phyloP scores from a whole-genome alignment of 2,329 filamentous ascomycete genomes.

The Bimuria novae-zelandiae region DNA sequence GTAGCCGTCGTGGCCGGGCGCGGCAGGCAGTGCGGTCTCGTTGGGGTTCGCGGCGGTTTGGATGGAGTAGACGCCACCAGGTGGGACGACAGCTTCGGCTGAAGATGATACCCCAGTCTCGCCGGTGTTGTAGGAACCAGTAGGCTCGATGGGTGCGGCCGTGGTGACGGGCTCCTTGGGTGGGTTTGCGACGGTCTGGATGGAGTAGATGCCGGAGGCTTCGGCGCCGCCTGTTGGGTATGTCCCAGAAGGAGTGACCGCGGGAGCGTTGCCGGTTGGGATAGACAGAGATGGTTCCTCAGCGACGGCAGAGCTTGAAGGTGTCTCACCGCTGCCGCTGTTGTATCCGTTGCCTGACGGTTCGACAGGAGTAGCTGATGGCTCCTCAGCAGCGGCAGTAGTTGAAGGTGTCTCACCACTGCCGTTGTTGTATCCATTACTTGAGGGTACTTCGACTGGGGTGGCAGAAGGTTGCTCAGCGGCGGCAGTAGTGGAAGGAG shows the following conservation, averaged over 20 bases:
- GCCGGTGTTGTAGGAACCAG: not conserved
- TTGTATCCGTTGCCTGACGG: slow-evolving; percentile 1
- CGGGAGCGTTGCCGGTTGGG: not conserved
- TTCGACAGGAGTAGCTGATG: not conserved
- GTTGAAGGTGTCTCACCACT: not conserved
- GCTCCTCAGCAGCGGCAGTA: not conserved
- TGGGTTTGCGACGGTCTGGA: not conserved
- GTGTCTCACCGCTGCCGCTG: not conserved
- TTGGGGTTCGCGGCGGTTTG: not conserved
- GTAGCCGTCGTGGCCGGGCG: not conserved
- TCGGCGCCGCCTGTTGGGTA: not conserved
- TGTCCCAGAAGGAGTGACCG: not conserved
- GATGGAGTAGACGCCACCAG: not conserved
- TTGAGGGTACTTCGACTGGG: not conserved
- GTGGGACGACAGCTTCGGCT: not conserved
- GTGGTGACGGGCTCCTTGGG: not conserved
- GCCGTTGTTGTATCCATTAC: not conserved
- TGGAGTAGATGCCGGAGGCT: slow-evolving; percentile 1
- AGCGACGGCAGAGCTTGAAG: not conserved
- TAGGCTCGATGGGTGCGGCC: not conserved
- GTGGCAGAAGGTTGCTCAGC: not conserved
- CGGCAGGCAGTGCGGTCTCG: not conserved
- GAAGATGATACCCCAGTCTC: not conserved
- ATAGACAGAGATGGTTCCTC: not conserved
- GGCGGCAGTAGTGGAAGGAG: not conserved